Base-by-base conservation (phyloP, 2,329 filamentous ascomycete species). In the Pseudogymnoascus sp. region DNA sequence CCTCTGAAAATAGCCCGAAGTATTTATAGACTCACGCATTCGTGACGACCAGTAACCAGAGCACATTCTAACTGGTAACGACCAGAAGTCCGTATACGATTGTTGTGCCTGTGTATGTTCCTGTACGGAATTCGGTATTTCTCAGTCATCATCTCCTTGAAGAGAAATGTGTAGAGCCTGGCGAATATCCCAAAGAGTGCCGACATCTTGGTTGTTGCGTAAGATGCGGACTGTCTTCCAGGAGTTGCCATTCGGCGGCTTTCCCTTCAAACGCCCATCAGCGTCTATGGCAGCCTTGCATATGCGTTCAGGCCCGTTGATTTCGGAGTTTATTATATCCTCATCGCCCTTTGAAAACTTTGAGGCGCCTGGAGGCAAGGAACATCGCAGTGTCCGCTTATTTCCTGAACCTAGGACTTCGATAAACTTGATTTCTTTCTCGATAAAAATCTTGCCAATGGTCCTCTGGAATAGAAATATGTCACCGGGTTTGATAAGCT, bases 151-250 rank as follows among this genome's bases (percentile, higher is more conserved):
- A 23, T 38, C 38, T 49, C 37, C 62, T 12, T 52, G 31, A 31
- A 43, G 58, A 11, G 16, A 23, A 43, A 63, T 58, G 33, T 60
- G 41, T 12, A 26, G 58, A 16, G 63, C 63, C 29, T 64, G 63
- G n/a, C 63, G 43, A 33, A 64, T 64, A 35, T 64, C 63, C 61
- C 45, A 64, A n/a, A 64, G 63, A 7, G 60, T 64, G 6, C 63
- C 63, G 3, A 64, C 38, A 11, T 63, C 61, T 41, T 59, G 26
- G 19, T 60, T 49, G 16, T 60, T 33, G 16, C 63, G 60, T 10
- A 31, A 16, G 29, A 62, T 21, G 8, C 61, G 43, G 14, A 62
- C 26, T 5, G 16, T 16, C 31, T 64, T 64, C 63, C 63, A 64
- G 11, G 39, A 61, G 26, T 62, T 62, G 33, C 39, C 62, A 43